Evolutionary conservation across 768 basidiomycete species (phyloP).

Genomic region (Boletus tylopilopsis): DNA sequence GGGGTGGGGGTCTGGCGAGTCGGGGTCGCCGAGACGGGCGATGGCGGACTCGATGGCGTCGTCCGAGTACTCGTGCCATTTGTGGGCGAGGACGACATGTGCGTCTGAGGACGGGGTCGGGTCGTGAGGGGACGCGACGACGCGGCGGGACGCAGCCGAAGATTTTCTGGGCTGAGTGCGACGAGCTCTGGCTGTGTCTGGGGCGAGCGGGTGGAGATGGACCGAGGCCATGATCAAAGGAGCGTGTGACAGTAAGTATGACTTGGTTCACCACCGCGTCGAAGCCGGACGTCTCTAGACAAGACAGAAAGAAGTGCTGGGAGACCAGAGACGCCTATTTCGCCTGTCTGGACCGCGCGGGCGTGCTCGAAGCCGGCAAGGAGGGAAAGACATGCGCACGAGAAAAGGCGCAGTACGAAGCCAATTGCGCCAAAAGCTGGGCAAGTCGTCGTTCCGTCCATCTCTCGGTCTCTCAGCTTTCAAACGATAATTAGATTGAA

Average conservation of each 20-base stretch:
- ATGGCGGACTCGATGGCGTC: slow-evolving; percentile 66
- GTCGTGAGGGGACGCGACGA: slow-evolving; percentile 40
- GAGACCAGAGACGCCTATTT: slow-evolving; percentile 81
- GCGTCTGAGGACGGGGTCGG: too few relatives aligned
- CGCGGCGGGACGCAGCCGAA: slow-evolving; percentile 37
- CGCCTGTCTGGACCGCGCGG: slow-evolving; percentile 67
- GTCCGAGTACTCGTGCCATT: slow-evolving; percentile 79
- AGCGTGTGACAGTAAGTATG: slow-evolving; percentile 23
- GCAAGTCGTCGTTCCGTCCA: too few relatives aligned
- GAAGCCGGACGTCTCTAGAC: slow-evolving; percentile 44
- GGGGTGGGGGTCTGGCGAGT: slow-evolving; percentile 49
- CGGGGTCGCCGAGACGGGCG: slow-evolving; percentile 42
- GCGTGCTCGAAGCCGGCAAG: slow-evolving; percentile 72
- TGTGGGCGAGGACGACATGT: slow-evolving; percentile 62
- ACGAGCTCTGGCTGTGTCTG: slow-evolving; percentile 51
- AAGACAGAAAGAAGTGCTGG: slow-evolving; percentile 84
- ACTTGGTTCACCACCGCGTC: slow-evolving; percentile 36
- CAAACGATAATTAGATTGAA: too few relatives aligned
- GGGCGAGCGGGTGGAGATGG: slow-evolving; percentile 68
- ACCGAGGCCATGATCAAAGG: slow-evolving; percentile 38
- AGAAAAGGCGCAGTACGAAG: slow-evolving; percentile 60
- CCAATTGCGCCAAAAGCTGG: slow-evolving; percentile 86
- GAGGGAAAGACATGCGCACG: slow-evolving; percentile 56
- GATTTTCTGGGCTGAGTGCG: slow-evolving; percentile 27
- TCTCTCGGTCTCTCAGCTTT: too few relatives aligned